Evolutionary conservation across 805 yeast genomes (phyloP).

Genomic region (Candida parachauliodes): DNA sequence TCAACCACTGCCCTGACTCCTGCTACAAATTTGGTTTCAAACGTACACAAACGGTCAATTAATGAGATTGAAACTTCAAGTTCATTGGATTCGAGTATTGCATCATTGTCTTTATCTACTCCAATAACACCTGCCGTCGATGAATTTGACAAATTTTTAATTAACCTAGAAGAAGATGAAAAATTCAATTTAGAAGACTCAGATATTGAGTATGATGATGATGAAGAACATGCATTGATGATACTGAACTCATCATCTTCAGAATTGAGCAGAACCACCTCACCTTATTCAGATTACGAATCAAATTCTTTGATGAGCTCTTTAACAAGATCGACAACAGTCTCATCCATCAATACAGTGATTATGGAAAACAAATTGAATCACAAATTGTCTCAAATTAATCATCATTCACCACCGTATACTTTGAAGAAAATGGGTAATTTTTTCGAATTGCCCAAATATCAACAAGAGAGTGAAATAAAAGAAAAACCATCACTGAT

Average conservation of each 20-base stretch:
- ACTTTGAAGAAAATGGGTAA: slow-evolving; percentile 13
- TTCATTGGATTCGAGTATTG: slow-evolving; percentile 3
- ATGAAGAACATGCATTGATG: slow-evolving; percentile 16
- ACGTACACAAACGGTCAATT: slow-evolving; percentile 12
- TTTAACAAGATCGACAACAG: slow-evolving; percentile 41
- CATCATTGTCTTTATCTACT: background rate
- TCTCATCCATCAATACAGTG: slow-evolving; percentile 28
- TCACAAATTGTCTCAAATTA: background rate
- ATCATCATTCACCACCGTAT: slow-evolving; percentile 9
- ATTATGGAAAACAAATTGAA: slow-evolving; percentile 9
- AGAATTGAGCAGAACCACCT: slow-evolving; percentile 33
- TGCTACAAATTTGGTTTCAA: background rate
- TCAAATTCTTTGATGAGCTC: slow-evolving; percentile 35
- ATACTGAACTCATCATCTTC: slow-evolving; percentile 15
- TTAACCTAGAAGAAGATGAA: slow-evolving; percentile 7
- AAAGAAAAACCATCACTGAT: no score
- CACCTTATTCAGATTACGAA: slow-evolving; percentile 32
- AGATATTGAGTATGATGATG: slow-evolving; percentile 10
- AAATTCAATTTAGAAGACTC: slow-evolving; percentile 5
- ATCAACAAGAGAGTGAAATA: slow-evolving; percentile 15
- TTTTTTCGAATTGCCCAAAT: slow-evolving; percentile 33
- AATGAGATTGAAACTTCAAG: slow-evolving; percentile 10
- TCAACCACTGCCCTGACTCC: background rate
- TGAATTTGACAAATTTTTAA: slow-evolving; percentile 10
- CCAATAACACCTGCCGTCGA: background rate